Evolutionary conservation across 495 filamentous ascomycete genomes (phyloP), one percentile per base, ranked within the genome.

Genomic region (Lophiostoma macrostomum): DNA sequence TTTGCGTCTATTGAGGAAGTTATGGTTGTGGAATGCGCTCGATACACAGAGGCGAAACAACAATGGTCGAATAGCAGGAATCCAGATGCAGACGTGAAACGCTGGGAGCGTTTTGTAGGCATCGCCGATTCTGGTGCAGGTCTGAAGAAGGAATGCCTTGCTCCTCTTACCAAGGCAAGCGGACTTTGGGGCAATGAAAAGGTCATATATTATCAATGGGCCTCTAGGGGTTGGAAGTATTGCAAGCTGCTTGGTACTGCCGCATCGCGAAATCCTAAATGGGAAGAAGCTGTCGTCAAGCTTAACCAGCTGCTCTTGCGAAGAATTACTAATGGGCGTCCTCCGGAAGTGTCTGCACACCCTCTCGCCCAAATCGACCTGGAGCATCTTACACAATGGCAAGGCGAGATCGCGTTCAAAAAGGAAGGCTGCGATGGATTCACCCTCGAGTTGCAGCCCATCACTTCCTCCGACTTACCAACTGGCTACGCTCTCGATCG

Each of bases 91-190:
- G 22, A 42, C 8, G 39, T 10, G 7, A 25, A 5, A 18, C 10
- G 10, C 12, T 42, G 22, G 39, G 16, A 42, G 39, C 39, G 22
- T 10, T 42, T 42, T 42, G 8, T 42, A 23, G 16, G 39, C 12
- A 23, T 42, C 5, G 39, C 39, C 10, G 16, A 18, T 25, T 5
- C 16, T 5, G 39, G 39, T 18, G 18, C 7, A 10, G 22, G 27
- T 16, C 39, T 42, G 20, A 42, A 16, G 22, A 42, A 42, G 12
- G 10, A 10, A 25, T 22, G 22, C 39, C 39, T 42, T 25, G 39
- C 39, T 25, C 16, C 39, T 42, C 12, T 42, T 20, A 42, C 39
- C 27, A 42, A 42, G 27, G 39, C 16, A 42, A 10, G 39, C 22
- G 22, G 11, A 25, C 16, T 6, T 42, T 42, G 22, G 39, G 39